Base-by-base conservation (phyloP, 805 yeast genomes). In the Candida dendrica region DNA sequence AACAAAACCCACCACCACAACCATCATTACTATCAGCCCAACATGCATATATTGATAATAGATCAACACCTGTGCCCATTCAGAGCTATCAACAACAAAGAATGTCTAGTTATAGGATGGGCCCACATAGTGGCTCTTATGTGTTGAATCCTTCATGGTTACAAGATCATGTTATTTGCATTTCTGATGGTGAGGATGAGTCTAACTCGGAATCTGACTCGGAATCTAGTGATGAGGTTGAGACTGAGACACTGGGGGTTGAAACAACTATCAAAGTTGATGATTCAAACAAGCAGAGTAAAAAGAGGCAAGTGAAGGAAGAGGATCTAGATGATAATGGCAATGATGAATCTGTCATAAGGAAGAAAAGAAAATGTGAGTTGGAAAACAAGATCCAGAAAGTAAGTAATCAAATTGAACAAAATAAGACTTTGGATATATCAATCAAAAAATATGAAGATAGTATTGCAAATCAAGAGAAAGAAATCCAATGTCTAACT, bases 121-220 rank as follows among this genome's bases (percentile, higher is more conserved):
- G 11, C 24, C 6, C 8, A 22, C 18, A n/a, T 13, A 14, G 19
- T 9, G 38, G 16, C 3, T 6, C 20, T 17, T n/a, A 26, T 36
- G 39, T 36, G 3, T 18, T 36, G n/a, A 26, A 31, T 16, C 39
- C 39, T 7, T 20, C 32, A 16, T 36, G 39, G 39, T 17, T 36
- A 14, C 39, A 36, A 30, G 31, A 29, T 30, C 34, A 37, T 37
- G 18, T 29, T 18, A 37, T 29, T 13, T 5, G 11, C n/a, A 46
- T 40, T 18, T 24, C 24, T 11, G 39, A 37, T 18, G 40, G 42
- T 10, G 49, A 42, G 3, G 45, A 41, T 8, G 34, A 13, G 19
- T 37, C 11, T 24, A n/a, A n/a, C n/a, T n/a, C n/a, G n/a, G n/a
- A n/a, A n/a, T n/a, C n/a, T n/a, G n/a, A n/a, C n/a, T n/a, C n/a